A percentile compares a stretch with the other conserved stretches of the same genome.
phyloP scores from a whole-genome alignment of 2,329 filamentous ascomycete species.

The Epichloe sibirici region DNA sequence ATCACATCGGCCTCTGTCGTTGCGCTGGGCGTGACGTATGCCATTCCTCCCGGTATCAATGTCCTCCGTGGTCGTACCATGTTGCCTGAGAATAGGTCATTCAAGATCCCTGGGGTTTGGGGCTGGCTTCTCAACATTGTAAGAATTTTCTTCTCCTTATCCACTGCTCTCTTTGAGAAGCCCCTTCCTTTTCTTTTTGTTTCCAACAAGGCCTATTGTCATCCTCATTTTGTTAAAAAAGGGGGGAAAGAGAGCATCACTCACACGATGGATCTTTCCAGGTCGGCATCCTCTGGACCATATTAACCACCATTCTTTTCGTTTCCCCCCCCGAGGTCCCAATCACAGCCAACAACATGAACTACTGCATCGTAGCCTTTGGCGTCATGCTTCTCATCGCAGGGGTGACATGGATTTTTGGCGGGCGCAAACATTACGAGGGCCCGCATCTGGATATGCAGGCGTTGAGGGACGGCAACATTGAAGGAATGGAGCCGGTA shows the following conservation, averaged over 20 bases:
- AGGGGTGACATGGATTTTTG: constrained; percentile 32
- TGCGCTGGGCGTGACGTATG: constrained; percentile 61
- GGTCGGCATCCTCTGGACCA: constrained; percentile 49
- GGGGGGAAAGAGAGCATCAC: neutral
- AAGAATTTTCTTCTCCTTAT: neutral
- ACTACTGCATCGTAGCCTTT: constrained; percentile 37
- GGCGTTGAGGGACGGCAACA: constrained; percentile 1
- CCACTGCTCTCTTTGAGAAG: no score
- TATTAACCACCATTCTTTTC: constrained; percentile 63
- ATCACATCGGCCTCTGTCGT: constrained; percentile 64
- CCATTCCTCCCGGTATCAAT: constrained; percentile 61
- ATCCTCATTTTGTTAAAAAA: neutral
- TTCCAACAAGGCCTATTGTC: neutral
- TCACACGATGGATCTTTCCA: neutral
- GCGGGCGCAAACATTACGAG: constrained; percentile 35
- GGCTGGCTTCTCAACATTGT: constrained; percentile 25
- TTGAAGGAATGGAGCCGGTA: constrained; percentile 5
- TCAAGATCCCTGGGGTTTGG: constrained; percentile 23
- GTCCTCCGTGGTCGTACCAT: constrained; percentile 52
- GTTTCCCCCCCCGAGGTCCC: constrained; percentile 61
- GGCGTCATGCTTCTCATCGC: constrained; percentile 34
- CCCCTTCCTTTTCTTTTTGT: neutral
- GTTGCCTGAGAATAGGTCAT: constrained; percentile 39
- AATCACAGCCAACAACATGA: constrained; percentile 58
- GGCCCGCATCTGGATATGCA: constrained; percentile 19